Conservation (phyloP, 2,329 filamentous ascomycete genomes). For the Colletotrichum liaoningense region DNA sequence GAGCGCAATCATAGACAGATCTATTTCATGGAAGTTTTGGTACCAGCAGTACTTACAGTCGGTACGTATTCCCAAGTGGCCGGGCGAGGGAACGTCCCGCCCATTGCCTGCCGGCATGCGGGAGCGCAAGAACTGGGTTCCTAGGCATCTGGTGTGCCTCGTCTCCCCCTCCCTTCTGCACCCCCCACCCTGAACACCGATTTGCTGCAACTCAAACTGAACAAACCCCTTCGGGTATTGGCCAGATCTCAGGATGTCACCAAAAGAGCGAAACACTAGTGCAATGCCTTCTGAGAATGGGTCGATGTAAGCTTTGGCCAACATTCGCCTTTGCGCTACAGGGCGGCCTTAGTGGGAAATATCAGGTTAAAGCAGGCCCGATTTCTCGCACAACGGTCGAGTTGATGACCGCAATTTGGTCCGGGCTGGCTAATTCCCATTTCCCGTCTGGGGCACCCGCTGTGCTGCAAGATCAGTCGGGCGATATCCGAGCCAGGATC, state of each 20-base stretch:
- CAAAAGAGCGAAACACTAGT: conserved; percentile 33
- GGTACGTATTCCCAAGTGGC: conserved; percentile 23
- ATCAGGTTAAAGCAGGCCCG: conserved; percentile 13
- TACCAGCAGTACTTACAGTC: neutral
- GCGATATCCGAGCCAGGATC: conserved; percentile 21
- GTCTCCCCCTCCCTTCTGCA: neutral
- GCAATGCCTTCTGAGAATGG: conserved; percentile 21
- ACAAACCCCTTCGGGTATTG: conserved; percentile 19
- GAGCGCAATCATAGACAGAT: conserved; percentile 5
- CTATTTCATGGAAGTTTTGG: neutral
- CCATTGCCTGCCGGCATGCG: conserved; percentile 27
- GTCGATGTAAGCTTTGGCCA: conserved; percentile 35
- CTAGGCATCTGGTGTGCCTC: conserved; percentile 18
- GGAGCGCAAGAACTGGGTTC: conserved; percentile 14
- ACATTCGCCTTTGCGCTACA: conserved; percentile 13
- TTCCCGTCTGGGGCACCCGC: conserved; percentile 5
- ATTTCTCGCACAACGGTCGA: conserved; percentile 16
- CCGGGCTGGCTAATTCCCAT: conserved; percentile 9
- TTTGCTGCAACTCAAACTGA: conserved; percentile 34
- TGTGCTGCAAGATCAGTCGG: conserved; percentile 7
- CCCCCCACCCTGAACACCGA: conserved; percentile 14
- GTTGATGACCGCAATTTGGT: conserved; percentile 19
- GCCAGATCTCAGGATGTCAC: conserved; percentile 32
- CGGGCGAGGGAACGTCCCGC: conserved; percentile 17
- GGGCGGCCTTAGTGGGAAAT: conserved; percentile 20